Conservation (phyloP, 331 rosid genomes). For the Phaseolus coccineus region DNA sequence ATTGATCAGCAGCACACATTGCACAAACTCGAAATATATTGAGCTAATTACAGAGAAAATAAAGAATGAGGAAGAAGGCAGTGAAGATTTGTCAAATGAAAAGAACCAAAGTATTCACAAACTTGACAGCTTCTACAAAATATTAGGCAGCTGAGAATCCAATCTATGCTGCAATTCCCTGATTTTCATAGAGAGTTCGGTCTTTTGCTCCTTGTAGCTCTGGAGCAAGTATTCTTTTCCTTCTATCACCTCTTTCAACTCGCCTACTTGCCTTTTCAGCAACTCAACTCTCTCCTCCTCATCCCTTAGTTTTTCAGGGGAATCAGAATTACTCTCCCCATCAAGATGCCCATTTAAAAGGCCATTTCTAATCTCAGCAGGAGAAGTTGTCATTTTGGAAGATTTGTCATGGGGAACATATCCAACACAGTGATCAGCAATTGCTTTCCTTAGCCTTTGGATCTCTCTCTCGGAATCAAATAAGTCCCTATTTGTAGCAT, state of each 20-base stretch:
- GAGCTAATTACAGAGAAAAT: conserved; percentile 56
- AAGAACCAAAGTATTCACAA: conserved; percentile 71
- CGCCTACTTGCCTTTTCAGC: conserved; percentile 87
- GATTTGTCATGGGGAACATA: conserved; percentile 59
- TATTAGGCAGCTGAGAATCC: conserved; percentile 89
- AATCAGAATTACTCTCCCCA: conserved; percentile 61
- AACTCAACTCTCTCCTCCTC: conserved; percentile 77
- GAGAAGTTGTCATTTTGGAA: conserved; percentile 52
- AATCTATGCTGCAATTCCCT: conserved; percentile 90
- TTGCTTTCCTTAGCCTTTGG: conserved; percentile 90
- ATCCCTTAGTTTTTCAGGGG: conserved; percentile 58
- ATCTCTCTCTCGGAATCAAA: conserved; percentile 87
- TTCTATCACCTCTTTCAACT: conserved; percentile 86
- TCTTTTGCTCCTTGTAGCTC: conserved; percentile 90
- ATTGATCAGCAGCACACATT: conserved; percentile 39
- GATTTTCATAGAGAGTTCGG: conserved; percentile 74
- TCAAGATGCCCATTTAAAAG: conserved; percentile 67
- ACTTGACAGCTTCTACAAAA: conserved; percentile 73
- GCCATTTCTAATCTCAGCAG: conserved; percentile 62
- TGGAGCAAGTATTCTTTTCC: conserved; percentile 90
- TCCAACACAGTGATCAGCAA: conserved; percentile 91
- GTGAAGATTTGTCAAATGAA: conserved; percentile 46
- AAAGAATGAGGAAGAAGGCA: conserved; percentile 52
- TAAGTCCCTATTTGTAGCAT: conserved; percentile 76
- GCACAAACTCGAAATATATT: conserved; percentile 44